phyloP scores from a whole-genome alignment of 129 eudicot genomes.

The Mikania micrantha region DNA sequence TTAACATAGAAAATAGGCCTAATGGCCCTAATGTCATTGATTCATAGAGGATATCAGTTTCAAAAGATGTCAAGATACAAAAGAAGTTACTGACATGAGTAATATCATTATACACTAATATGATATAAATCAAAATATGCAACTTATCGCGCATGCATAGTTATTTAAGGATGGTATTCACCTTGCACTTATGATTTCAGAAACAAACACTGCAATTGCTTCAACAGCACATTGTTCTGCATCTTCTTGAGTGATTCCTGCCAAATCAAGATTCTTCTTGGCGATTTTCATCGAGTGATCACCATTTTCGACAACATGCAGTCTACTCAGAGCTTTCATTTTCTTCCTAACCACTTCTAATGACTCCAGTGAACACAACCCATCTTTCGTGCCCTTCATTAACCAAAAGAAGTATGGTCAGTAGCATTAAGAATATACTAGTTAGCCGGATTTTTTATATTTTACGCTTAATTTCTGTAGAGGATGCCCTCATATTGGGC shows the following conservation, averaged over 20 bases:
- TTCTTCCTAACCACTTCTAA: slow-evolving; percentile 58
- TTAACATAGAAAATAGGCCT: background rate
- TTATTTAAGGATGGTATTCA: slow-evolving; percentile 10
- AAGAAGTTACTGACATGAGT: background rate
- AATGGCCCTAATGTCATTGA: background rate
- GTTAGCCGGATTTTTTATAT: background rate
- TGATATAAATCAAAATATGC: background rate
- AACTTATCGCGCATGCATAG: background rate
- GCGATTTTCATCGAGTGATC: slow-evolving; percentile 83
- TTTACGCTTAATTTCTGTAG: too few species aligned
- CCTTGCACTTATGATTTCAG: slow-evolving; percentile 24
- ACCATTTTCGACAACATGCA: slow-evolving; percentile 78
- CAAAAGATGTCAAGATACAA: background rate
- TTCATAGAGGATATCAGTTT: background rate
- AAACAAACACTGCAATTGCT: slow-evolving; percentile 64
- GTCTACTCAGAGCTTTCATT: slow-evolving; percentile 37
- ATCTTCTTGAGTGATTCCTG: slow-evolving; percentile 55
- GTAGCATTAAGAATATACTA: background rate
- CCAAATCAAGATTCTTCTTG: slow-evolving; percentile 58
- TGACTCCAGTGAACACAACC: slow-evolving; percentile 53
- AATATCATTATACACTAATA: background rate
- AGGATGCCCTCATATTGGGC: too few species aligned
- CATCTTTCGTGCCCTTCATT: slow-evolving; percentile 80
- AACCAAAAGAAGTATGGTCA: background rate
- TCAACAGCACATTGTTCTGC: slow-evolving; percentile 57